Conservation (phyloP, 495 filamentous ascomycete genomes). For the Tuber borchii region DNA sequence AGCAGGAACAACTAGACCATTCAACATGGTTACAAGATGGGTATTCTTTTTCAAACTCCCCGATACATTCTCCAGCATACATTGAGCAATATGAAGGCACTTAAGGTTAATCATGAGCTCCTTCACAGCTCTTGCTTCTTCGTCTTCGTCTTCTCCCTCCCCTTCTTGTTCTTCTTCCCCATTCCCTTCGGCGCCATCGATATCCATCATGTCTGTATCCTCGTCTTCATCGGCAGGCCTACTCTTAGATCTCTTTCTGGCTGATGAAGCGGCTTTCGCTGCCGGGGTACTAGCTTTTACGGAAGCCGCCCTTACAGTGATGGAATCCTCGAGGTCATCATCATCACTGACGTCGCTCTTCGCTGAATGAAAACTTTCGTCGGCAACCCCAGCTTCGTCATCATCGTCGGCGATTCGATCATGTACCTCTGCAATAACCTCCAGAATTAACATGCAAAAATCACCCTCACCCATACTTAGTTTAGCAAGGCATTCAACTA, state of each 20-base stretch:
- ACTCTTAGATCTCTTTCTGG: conserved; percentile 4
- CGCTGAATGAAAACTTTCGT: conserved; percentile 89
- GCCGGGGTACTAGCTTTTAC: conserved; percentile 7
- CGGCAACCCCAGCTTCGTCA: conserved; percentile 50
- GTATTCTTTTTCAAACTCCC: conserved; percentile 78
- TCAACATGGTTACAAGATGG: conserved; percentile 86
- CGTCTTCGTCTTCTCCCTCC: conserved; percentile 58
- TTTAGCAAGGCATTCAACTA: conserved; percentile 71
- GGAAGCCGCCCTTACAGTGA: conserved; percentile 33
- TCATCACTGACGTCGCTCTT: conserved; percentile 71
- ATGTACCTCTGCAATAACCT: conserved; percentile 91
- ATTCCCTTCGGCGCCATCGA: conserved; percentile 48
- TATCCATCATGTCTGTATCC: conserved; percentile 33
- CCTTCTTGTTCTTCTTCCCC: conserved; percentile 48
- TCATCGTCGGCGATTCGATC: conserved; percentile 70
- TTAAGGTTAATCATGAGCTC: conserved; percentile 98
- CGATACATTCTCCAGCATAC: conserved; percentile 87
- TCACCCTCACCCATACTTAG: conserved; percentile 77
- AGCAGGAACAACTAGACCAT: conserved; percentile 91
- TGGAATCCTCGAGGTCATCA: conserved; percentile 44
- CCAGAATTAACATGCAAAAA: conserved; percentile 85
- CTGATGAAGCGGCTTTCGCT: not conserved
- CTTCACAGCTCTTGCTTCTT: conserved; percentile 70
- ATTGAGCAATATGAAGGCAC: conserved; percentile 93
- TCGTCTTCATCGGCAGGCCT: conserved; percentile 18